Conservation (phyloP, 164 flowering plant genomes). For the Umbellularia californica region DNA sequence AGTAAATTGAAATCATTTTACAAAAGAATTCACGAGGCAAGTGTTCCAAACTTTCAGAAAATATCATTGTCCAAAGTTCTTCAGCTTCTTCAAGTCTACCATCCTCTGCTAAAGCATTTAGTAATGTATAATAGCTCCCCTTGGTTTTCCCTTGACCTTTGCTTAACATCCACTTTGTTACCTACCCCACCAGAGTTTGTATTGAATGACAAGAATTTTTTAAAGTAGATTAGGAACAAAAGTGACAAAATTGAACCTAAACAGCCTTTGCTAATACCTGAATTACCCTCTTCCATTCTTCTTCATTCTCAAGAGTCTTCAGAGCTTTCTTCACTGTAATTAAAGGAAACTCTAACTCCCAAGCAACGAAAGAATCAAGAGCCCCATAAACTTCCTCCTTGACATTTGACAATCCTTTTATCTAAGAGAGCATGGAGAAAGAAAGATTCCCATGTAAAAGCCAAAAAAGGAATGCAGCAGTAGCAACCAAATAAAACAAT, state of each 20-base stretch:
- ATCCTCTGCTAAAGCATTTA: conserved; percentile 81
- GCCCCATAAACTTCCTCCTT: conserved; percentile 98
- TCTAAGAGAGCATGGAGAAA: conserved; percentile 26
- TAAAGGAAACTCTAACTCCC: conserved; percentile 93
- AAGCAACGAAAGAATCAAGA: conserved; percentile 93
- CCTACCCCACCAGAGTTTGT: conserved; percentile 27
- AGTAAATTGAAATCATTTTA: conserved; percentile 74
- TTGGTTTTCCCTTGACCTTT: conserved; percentile 97
- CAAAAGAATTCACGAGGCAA: conserved; percentile 72
- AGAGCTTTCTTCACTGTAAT: conserved; percentile 86
- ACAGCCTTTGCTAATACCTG: conserved; percentile 47
- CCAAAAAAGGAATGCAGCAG: not conserved
- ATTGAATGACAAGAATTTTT: not conserved
- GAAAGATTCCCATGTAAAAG: not conserved
- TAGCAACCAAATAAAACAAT: too few relatives aligned
- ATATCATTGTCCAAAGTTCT: conserved; percentile 67
- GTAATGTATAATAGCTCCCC: conserved; percentile 69
- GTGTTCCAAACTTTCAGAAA: conserved; percentile 60
- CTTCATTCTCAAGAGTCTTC: conserved; percentile 59
- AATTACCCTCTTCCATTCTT: conserved; percentile 86
- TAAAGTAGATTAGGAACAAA: not conserved
- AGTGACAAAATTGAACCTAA: not conserved
- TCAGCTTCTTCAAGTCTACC: conserved; percentile 87
- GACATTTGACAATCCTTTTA: conserved; percentile 78
- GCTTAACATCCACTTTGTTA: conserved; percentile 94